These are phyloP conservation scores for Claviceps sp. DNA, from an alignment of 2,329 filamentous ascomycete species.

Conservation along the genomic window DNA sequence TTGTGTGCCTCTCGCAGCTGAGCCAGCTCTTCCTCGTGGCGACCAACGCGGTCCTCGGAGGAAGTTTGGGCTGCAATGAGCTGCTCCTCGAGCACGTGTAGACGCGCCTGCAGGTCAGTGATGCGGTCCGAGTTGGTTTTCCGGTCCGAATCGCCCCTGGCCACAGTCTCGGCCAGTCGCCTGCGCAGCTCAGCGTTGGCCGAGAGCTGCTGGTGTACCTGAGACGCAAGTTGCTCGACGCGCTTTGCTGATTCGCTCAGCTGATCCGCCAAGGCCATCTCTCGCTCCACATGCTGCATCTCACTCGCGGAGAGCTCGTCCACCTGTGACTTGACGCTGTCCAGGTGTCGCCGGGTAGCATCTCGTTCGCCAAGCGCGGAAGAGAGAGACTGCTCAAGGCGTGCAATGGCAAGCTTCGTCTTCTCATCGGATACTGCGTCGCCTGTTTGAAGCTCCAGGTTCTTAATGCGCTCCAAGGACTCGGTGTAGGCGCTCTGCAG, in stretches of 20 bases:
- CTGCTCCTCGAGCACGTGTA: constrained; percentile 72
- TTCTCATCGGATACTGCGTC: constrained; percentile 34
- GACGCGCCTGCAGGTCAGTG: constrained; percentile 65
- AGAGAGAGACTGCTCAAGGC: constrained; percentile 55
- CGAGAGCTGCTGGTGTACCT: constrained; percentile 70
- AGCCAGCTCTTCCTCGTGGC: constrained; percentile 75
- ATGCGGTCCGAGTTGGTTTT: constrained; percentile 69
- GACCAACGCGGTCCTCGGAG: constrained; percentile 70
- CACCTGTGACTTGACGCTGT: constrained; percentile 48
- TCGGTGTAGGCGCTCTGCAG: constrained; percentile 58
- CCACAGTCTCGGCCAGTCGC: constrained; percentile 66
- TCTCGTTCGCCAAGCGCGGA: constrained; percentile 60
- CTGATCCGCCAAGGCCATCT: constrained; percentile 53
- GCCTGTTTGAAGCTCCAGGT: constrained; percentile 39
- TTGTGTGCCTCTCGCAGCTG: constrained; percentile 65
- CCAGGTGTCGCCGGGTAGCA: constrained; percentile 51
- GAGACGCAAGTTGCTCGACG: constrained; percentile 64
- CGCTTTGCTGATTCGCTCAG: constrained; percentile 60
- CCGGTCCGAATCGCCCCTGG: constrained; percentile 74
- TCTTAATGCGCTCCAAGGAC: constrained; percentile 52
- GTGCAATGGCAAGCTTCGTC: constrained; percentile 47
- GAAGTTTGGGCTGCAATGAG: constrained; percentile 71
- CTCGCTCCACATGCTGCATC: constrained; percentile 40
- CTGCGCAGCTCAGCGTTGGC: constrained; percentile 62
- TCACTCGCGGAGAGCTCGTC: constrained; percentile 43